These are phyloP conservation scores for Phytophthora ohioensis DNA, from an alignment of 352 stramenopile genomes.

Conservation along the genomic window DNA sequence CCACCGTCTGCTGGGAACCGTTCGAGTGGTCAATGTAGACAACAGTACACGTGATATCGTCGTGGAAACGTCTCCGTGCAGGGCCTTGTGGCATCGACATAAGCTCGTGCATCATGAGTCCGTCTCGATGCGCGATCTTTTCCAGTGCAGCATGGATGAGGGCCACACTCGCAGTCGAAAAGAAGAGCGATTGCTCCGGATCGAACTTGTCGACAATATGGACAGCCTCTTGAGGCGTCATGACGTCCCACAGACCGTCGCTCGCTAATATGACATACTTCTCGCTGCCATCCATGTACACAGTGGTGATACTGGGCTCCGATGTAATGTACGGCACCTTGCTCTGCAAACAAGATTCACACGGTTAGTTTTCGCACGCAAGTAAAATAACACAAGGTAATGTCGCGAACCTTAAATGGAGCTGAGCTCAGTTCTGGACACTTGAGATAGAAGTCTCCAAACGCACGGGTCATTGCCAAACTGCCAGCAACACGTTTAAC, in stretches of 20 bases:
- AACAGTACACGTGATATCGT: constrained; percentile 87
- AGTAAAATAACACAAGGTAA: too few relatives aligned
- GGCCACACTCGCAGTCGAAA: constrained; percentile 58
- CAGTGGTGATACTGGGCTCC: constrained; percentile 64
- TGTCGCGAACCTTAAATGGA: constrained; percentile 83
- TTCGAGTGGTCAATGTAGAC: constrained; percentile 58
- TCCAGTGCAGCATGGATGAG: constrained; percentile 79
- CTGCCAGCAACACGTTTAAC: constrained; percentile 93
- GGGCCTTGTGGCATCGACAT: constrained; percentile 60
- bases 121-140: constrained; percentile 74
- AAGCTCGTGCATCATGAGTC: constrained; percentile 75
- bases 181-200: constrained; percentile 61
- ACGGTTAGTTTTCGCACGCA: constrained; percentile 1
- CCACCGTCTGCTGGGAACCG: constrained; percentile 9
- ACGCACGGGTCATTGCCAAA: constrained; percentile 91
- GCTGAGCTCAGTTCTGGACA: constrained; percentile 90
- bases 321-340: constrained; percentile 85
- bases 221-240: constrained; percentile 69
- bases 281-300: constrained; percentile 63
- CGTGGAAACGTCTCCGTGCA: constrained; percentile 66
- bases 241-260: constrained; percentile 86
- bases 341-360: constrained; percentile 44
- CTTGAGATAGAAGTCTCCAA: constrained; percentile 96
- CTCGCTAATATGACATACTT: constrained; percentile 83
- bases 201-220: constrained; percentile 77